Evolutionary conservation across 768 basidiomycete genomes (phyloP), one percentile per base, ranked within the genome.

Genomic region (Cubamyces sp.): DNA sequence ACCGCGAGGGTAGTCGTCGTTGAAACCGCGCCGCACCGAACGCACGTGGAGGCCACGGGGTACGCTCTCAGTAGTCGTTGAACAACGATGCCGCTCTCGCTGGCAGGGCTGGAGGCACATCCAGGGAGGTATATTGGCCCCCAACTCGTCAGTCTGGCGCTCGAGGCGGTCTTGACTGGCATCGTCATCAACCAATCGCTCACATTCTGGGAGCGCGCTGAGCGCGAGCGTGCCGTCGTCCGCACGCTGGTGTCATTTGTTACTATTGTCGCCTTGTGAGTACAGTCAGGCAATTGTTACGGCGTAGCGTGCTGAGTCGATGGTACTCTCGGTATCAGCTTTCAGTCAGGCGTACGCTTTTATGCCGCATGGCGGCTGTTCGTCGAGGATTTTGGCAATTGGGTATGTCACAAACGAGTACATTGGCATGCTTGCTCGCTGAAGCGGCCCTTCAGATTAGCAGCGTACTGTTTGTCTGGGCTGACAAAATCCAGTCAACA

Each of bases 101-200:
- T 66, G 25, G 45, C 54, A 18, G 56, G 43, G 19, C 43, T 67
- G 48, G 49, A 66, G 50, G 54, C 58, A 5, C 68, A 69, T 48
- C 68, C 64, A 1, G 64, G 9, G 50, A n/a, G 41, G n/a, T 73
- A 71, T 46, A 59, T 73, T 15, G 72, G 68, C 2, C 67, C 72
- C 4, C 45, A 48, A 21, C 59, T 68, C 15, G 65, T 68, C 2
- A 56, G 54, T 2, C 23, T 66, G 51, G 54, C 68, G 40, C 58
- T 72, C 26, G 62, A 71, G 54, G 68, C 63, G 18, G 7, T 72
- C 25, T 65, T 71, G 46, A 68, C 67, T 30, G 72, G 72, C 11
- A 48, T 72, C 40, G 50, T 73, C 49, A 34, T 72, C 61, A 66
- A 64, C 8, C 69, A 66, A 49, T 65, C 68, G 5, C 41, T 63